Evolutionary conservation across 1,284 basidiomycete species (phyloP).

Genomic region (Lignosus rhinocerotis): DNA sequence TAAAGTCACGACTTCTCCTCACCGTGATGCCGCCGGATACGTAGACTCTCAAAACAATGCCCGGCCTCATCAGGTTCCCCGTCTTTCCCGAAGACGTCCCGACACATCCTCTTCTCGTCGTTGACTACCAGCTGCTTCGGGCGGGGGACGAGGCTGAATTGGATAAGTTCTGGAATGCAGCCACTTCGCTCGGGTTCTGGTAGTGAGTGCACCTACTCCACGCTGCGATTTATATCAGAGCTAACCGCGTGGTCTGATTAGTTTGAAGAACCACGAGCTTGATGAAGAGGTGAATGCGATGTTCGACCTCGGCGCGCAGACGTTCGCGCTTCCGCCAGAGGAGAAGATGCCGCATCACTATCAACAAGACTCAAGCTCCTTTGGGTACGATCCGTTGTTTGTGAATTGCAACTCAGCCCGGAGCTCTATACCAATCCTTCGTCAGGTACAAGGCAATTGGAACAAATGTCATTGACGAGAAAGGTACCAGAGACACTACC

Average conservation of each 20-base stretch:
- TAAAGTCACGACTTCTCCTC: no score
- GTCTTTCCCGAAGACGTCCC: constrained; percentile 35
- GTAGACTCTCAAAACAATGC: neutral
- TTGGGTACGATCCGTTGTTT: constrained; percentile 27
- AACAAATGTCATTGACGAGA: constrained; percentile 33
- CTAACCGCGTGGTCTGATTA: neutral
- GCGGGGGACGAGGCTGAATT: constrained; percentile 27
- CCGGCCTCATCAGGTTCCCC: constrained; percentile 12
- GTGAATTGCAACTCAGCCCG: no score
- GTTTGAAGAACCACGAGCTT: constrained; percentile 39
- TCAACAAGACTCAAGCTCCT: constrained; percentile 36
- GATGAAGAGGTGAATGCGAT: constrained; percentile 34
- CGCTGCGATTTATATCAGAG: neutral
- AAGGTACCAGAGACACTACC: constrained; percentile 32
- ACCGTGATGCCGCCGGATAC: no score
- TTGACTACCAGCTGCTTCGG: constrained; percentile 33
- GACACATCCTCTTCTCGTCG: constrained; percentile 34
- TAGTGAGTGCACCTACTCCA: constrained; percentile 20
- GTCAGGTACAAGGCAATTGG: constrained; percentile 36
- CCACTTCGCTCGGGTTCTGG: constrained; percentile 33
- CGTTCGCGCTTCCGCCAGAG: constrained; percentile 35
- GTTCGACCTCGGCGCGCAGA: constrained; percentile 38
- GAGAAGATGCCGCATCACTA: constrained; percentile 41
- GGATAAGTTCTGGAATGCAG: constrained; percentile 30
- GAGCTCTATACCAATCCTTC: neutral